Evolutionary conservation across 148 eudicot genomes (phyloP).

Genomic region (Fagopyrum homotropicum): DNA sequence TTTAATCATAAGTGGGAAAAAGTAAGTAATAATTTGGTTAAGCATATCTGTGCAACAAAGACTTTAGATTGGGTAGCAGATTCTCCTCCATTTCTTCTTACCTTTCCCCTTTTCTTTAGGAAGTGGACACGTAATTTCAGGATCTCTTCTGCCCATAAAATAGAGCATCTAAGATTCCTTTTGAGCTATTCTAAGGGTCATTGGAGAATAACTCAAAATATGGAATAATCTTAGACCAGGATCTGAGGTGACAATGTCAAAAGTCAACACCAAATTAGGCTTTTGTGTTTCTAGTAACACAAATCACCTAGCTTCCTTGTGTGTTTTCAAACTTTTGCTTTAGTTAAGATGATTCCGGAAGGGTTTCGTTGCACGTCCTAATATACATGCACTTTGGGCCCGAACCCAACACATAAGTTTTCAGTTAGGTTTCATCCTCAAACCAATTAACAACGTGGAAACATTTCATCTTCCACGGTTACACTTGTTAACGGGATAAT

Average conservation of each 20-base stretch:
- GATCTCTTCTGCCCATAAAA: not conserved
- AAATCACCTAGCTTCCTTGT: too few relatives aligned
- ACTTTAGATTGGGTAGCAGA: not conserved
- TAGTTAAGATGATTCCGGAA: not conserved
- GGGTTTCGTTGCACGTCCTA: not conserved
- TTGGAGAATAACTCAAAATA: conserved; percentile 1
- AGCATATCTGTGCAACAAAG: not conserved
- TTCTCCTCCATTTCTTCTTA: not conserved
- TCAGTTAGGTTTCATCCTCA: not conserved
- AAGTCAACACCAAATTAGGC: not conserved
- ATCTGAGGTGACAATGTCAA: not conserved
- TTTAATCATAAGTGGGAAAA: not conserved
- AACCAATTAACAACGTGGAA: not conserved
- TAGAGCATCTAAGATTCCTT: not conserved
- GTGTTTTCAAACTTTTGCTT: not conserved
- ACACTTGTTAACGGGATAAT: not conserved
- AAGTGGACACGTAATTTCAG: not conserved
- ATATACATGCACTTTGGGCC: not conserved
- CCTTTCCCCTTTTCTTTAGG: not conserved
- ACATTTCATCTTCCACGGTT: not conserved
- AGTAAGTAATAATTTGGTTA: not conserved
- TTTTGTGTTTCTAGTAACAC: not conserved
- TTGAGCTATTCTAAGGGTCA: not conserved
- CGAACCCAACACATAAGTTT: not conserved
- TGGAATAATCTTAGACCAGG: not conserved